Conservation (phyloP, 148 eudicot genomes). For the Dysphania ambrosioides region DNA sequence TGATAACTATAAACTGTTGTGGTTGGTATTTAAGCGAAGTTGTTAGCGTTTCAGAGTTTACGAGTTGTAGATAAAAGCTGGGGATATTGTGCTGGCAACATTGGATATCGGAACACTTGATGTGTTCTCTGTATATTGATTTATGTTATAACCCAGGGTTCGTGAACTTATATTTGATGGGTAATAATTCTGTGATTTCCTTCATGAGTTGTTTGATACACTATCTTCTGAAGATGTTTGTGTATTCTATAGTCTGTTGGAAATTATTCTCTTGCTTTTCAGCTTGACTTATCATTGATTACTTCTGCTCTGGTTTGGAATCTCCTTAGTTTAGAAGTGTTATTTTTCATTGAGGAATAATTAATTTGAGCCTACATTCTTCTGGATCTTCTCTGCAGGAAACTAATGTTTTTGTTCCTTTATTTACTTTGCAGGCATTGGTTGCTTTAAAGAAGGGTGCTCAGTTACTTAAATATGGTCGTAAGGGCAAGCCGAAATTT, state of each 20-base stretch:
- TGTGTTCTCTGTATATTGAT: no score
- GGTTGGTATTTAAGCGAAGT: neutral
- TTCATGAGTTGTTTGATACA: neutral
- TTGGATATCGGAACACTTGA: no score
- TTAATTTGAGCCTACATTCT: neutral
- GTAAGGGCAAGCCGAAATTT: constrained; percentile 95
- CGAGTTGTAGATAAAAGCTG: no score
- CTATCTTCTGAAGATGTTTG: neutral
- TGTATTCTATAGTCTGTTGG: neutral
- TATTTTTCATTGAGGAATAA: neutral
- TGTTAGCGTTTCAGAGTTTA: no score
- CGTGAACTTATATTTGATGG: no score
- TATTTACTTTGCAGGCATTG: constrained; percentile 57
- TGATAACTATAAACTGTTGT: neutral
- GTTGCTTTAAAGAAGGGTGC: constrained; percentile 90
- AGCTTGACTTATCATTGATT: no score
- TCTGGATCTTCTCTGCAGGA: neutral
- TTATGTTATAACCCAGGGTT: no score
- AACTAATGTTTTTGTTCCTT: neutral
- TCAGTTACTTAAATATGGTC: constrained; percentile 93
- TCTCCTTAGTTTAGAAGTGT: neutral
- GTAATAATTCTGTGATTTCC: no score
- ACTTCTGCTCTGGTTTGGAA: no score
- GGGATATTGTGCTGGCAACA: no score
- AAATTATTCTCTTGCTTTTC: neutral